Evolutionary conservation across 1,139 yeast genomes (phyloP).

Genomic region (Pneumocystis sp.): DNA sequence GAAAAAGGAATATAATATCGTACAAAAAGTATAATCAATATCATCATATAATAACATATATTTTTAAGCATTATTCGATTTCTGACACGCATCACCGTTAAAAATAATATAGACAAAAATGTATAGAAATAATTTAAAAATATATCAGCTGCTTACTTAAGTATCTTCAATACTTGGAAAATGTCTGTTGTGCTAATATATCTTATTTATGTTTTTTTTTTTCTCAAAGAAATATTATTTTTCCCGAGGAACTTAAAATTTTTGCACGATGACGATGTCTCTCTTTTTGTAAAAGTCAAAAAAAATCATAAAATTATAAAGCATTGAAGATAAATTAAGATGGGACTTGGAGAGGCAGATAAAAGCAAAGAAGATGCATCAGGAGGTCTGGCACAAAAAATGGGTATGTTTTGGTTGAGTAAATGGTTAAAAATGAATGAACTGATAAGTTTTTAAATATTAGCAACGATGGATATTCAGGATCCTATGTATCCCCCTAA

Average conservation of each 20-base stretch:
- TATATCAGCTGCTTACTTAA: not conserved
- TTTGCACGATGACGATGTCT: not conserved
- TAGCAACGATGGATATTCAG: not conserved
- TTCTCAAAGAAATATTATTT: not conserved
- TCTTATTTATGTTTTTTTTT: not conserved
- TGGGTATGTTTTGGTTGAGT: not conserved
- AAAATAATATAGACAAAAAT: not conserved
- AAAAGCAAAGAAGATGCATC: not conserved
- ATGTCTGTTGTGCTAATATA: not conserved
- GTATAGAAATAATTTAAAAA: not conserved
- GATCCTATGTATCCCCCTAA: not conserved
- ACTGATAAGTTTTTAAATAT: not conserved
- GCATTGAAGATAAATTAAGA: not conserved
- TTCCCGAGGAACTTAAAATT: not conserved
- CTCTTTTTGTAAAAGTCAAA: not conserved
- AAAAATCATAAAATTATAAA: not conserved
- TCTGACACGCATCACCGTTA: not conserved
- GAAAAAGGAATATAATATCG: not conserved
- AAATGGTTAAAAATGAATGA: not conserved
- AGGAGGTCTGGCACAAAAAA: not conserved
- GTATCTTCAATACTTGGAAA: not conserved
- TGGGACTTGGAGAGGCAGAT: not conserved
- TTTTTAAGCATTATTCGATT: not conserved
- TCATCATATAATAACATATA: not conserved
- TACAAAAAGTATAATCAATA: not conserved